These are phyloP conservation scores for Aspergillus fumigatus DNA, from an alignment of 2,329 filamentous ascomycete species.

Conservation along the genomic window DNA sequence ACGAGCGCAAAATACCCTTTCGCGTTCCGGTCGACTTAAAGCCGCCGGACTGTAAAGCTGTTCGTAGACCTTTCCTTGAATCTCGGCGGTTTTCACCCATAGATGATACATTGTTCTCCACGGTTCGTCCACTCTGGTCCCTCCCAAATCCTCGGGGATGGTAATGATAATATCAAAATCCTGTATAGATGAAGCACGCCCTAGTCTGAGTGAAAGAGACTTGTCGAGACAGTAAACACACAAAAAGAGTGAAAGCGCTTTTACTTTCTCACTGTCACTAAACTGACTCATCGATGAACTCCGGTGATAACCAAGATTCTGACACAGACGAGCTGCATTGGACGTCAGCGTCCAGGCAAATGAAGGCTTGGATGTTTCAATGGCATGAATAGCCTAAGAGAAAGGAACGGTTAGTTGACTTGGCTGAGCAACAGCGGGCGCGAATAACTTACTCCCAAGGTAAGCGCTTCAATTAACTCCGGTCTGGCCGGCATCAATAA, in stretches of 20 bases:
- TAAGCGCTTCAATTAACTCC: conserved; percentile 55
- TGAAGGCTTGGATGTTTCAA: conserved; percentile 59
- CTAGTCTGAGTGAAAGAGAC: conserved; percentile 55
- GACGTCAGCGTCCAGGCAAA: conserved; percentile 62
- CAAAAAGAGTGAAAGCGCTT: conserved; percentile 50
- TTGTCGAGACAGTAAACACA: conserved; percentile 57
- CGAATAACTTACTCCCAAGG: conserved; percentile 49
- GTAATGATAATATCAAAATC: conserved; percentile 59
- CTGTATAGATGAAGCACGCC: conserved; percentile 54
- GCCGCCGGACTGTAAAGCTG: conserved; percentile 46
- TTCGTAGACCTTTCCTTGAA: conserved; percentile 59
- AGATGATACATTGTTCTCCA: conserved; percentile 48
- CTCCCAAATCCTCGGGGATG: conserved; percentile 30
- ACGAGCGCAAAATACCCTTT: conserved; percentile 25
- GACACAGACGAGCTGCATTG: conserved; percentile 56
- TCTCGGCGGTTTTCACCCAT: conserved; percentile 54
- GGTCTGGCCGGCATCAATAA: conserved; percentile 53
- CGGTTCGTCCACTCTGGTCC: conserved; percentile 14
- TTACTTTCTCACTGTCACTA: conserved; percentile 24
- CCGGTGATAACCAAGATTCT: conserved; percentile 58
- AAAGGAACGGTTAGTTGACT: conserved; percentile 2
- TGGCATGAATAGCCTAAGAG: conserved; percentile 54
- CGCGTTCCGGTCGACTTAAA: conserved; percentile 22
- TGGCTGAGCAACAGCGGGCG: neutral
- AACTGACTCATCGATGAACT: conserved; percentile 24